Conservation (phyloP, 257 asterid genomes). For the Ilex asprella region DNA sequence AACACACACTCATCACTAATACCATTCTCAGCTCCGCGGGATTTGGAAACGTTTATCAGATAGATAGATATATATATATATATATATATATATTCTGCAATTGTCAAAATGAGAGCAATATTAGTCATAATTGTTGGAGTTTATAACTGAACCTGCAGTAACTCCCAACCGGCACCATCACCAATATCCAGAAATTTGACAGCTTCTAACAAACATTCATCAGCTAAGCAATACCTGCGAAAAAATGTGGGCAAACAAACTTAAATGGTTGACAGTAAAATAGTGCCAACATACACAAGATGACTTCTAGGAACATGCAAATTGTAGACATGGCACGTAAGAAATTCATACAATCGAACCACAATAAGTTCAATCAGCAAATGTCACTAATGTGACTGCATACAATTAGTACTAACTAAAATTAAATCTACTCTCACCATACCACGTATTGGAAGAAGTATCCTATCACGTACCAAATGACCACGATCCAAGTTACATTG, state of each 20-base stretch:
- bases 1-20: background rate
- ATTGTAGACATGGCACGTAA: background rate
- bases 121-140: conserved; percentile 3
- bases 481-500: too few species aligned
- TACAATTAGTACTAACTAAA: background rate
- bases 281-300: background rate
- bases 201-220: conserved; percentile 68
- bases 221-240: conserved; percentile 73
- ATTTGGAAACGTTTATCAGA: background rate
- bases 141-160: conserved; percentile 59
- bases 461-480: too few species aligned
- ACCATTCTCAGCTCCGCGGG: background rate
- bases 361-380: too few species aligned
- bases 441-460: too few species aligned
- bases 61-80: too few species aligned
- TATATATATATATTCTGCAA: background rate
- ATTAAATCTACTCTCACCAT: too few species aligned
- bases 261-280: background rate
- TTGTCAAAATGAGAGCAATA: background rate
- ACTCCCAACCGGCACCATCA: conserved; percentile 82
- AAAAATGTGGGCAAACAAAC: conserved; percentile 7
- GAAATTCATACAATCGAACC: background rate
- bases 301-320: background rate
- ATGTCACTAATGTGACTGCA: background rate
- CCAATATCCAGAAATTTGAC: conserved; percentile 77